Evolutionary conservation across 441 rosid species (phyloP), one percentile per base, ranked within the genome.

Genomic region (Eruca vesicaria): DNA sequence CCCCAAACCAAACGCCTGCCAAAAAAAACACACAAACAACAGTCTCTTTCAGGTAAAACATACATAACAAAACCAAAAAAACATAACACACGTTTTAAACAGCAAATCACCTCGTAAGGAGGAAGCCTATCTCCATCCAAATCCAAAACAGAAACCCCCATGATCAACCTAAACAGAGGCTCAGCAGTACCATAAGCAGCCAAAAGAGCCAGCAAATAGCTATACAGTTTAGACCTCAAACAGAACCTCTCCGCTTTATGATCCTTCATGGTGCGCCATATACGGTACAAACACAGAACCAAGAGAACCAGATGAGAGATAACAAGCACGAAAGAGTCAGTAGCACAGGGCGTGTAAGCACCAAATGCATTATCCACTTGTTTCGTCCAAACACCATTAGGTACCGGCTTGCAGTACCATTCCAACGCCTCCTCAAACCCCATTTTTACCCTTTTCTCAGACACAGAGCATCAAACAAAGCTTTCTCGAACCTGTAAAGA

Each of bases 401-500:
- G 68, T 84, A 85, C 95, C 0, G 98, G 99, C 75, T 69, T 84
- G 69, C 99, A 96, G 68, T 86, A 94, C 98, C 98, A 96, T 20
- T 78, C 91, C 81, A 92, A 76, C 20, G 89, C 87, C 80, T 80
- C 72, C 80, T 80, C 72, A 74, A 89, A 86, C n/a, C 86, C 93
- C 99, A 96, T 95, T 29, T 67, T 70, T 15, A 9, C 0, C 58
- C 32, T 16, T 45, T 23, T 26, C 14, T 77, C 68, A 77, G 48
- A 28, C 29, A 77, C 50, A 48, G 63, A 21, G 55, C 76, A 71
- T 77, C 75, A 63, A n/a, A 33, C 61, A 63, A 64, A n/a, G 18
- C 52, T 43, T 41, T 69, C 45, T 20, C 31, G 56, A 58, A 7
- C 48, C 58, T 77, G 68, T 41, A 70, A 70, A 63, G 21, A 55